Base-by-base conservation (phyloP, 805 yeast species). In the Candida orba region DNA sequence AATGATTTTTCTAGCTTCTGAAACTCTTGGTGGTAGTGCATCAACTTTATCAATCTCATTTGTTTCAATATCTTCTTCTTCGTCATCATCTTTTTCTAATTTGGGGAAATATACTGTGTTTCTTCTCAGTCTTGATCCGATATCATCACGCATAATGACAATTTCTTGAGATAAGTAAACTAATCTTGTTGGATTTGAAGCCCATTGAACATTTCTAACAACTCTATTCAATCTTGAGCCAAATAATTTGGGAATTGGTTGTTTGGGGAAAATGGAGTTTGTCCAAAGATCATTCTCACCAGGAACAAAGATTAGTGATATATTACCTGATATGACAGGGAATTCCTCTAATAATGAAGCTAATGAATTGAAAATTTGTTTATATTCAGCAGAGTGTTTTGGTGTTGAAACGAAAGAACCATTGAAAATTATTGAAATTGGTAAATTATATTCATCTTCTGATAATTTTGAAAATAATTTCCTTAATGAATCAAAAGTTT, bases 251-350 rank as follows among this genome's bases (percentile, higher is more conserved):
- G 98, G 95, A 3, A 93, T 72, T 1, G 79, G 71, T 17, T 69
- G 66, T 54, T 82, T 84, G 0, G 99, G 99, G 80, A 87, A 80
- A 1, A 76, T 63, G 40, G 81, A 69, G 1, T 93, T 76, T 31
- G 81, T 80, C 97, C 98, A 93, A 0, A 96, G 96, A 63, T 93
- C 99, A 52, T 87, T 84, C 35, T 78, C 77, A 1, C 99, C 98
- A 0, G 98, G 97, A 1, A 91, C 67, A 46, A 93, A 76, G 1
- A 88, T 65, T 25, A 93, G 62, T 41, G 82, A 79, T 25, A 84
- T 71, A 7, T 65, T 57, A 8, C 65, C 57, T 13, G 79, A 65
- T 7, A 88, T 62, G 4, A 60, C 57, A 0, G 87, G 84, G 52
- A 67, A 84, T 39, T 73, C 69, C 9, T 81, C 73, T 17, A 93